Evolutionary conservation across 1,139 yeast genomes (phyloP).

Genomic region (Blastobotrys petasosporus): DNA sequence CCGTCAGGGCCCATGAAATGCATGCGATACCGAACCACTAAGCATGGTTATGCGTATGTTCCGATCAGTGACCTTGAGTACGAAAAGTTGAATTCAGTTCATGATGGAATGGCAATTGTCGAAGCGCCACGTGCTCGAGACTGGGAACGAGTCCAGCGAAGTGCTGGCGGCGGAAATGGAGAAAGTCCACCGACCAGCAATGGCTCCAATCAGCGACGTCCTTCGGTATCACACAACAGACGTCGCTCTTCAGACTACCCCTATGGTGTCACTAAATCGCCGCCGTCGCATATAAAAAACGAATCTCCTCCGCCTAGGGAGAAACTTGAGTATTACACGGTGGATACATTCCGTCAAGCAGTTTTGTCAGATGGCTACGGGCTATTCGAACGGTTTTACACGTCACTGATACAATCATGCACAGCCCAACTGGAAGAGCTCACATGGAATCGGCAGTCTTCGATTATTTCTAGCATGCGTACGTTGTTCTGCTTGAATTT

Average conservation of each 20-base stretch:
- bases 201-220: no score
- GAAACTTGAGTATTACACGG: slow-evolving; percentile 4
- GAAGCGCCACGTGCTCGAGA: slow-evolving; percentile 7
- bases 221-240: no score
- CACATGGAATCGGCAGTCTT: slow-evolving; percentile 7
- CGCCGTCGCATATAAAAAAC: no score
- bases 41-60: slow-evolving; percentile 12
- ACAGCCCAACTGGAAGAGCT: slow-evolving; percentile 4
- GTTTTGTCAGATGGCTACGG: slow-evolving; percentile 8
- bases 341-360: slow-evolving; percentile 7
- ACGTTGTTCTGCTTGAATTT: no score
- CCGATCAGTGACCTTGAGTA: slow-evolving; percentile 10
- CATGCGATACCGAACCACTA: slow-evolving; percentile 12
- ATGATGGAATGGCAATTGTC: slow-evolving; percentile 7
- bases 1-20: slow-evolving; percentile 8
- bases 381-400: slow-evolving; percentile 7
- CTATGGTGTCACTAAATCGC: background rate
- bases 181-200: no score
- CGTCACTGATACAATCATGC: slow-evolving; percentile 2
- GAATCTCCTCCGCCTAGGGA: background rate
- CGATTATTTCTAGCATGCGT: background rate
- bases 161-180: background rate
- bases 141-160: slow-evolving; percentile 5
- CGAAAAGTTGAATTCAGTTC: slow-evolving; percentile 8
- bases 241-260: background rate